Percentiles rank a stretch among this genome's conserved stretches.
These are phyloP conservation scores for Taxillus chinensis DNA, from an alignment of 164 flowering plant genomes.

Conservation along the genomic window DNA sequence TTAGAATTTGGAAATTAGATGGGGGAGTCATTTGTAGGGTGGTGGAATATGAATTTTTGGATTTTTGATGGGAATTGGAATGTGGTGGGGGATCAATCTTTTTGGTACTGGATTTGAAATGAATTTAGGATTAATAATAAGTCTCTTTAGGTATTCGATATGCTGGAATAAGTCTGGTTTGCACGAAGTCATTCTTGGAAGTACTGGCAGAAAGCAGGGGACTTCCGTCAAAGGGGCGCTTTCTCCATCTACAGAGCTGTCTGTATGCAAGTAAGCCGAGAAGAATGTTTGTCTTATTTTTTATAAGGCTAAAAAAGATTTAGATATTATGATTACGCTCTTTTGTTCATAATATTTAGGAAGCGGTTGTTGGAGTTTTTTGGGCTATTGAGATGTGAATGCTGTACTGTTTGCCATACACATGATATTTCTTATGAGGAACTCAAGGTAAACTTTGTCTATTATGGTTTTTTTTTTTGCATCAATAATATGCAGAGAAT, in stretches of 20 bases:
- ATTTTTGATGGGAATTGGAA: too few species aligned
- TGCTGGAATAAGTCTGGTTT: slow-evolving; percentile 79
- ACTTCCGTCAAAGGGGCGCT: slow-evolving; percentile 80
- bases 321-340: too few species aligned
- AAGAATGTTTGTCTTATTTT: slow-evolving; percentile 1
- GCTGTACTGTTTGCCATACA: slow-evolving; percentile 5
- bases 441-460: slow-evolving; percentile 49
- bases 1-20: too few species aligned
- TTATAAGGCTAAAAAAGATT: background rate
- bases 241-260: slow-evolving; percentile 69
- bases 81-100: too few species aligned
- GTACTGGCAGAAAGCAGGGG: slow-evolving; percentile 98
- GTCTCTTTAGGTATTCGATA: slow-evolving; percentile 60
- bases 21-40: too few species aligned
- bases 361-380: slow-evolving; percentile 55
- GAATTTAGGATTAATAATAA: too few species aligned
- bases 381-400: slow-evolving; percentile 25
- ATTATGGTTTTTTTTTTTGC: background rate
- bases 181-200: slow-evolving; percentile 96
- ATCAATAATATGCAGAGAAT: too few species aligned
- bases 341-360: slow-evolving; percentile 23
- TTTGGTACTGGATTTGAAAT: too few species aligned
- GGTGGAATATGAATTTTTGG: too few species aligned
- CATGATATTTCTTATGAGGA: slow-evolving; percentile 39
- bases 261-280: slow-evolving; percentile 77